Evolutionary conservation across 2,329 filamentous ascomycete species (phyloP).

Genomic region (Chrysoporthe austroafricana): DNA sequence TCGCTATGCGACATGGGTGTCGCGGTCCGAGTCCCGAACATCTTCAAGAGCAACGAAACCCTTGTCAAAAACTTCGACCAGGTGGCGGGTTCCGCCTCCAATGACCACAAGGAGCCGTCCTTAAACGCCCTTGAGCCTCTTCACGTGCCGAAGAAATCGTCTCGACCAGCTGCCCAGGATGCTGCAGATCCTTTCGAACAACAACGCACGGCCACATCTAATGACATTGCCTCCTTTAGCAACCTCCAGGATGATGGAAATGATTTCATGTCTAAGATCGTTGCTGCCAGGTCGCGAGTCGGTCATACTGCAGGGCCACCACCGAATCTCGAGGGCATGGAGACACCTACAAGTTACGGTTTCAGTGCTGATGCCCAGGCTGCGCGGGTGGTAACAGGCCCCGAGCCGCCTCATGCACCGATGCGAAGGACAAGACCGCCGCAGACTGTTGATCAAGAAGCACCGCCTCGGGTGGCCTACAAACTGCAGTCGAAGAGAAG

Average conservation of each 20-base stretch:
- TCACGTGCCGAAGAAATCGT: conserved; percentile 26
- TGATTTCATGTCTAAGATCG: conserved; percentile 61
- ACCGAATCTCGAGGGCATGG: conserved; percentile 58
- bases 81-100: conserved; percentile 38
- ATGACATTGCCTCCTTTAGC: conserved; percentile 44
- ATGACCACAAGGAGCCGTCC: conserved; percentile 44
- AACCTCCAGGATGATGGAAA: conserved; percentile 51
- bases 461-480: conserved; percentile 68
- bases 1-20: conserved; percentile 87
- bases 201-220: conserved; percentile 44
- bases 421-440: conserved; percentile 57
- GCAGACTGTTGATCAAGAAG: conserved; percentile 59
- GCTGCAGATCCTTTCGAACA: conserved; percentile 57
- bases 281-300: conserved; percentile 53
- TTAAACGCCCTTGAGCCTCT: conserved; percentile 45
- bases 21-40: conserved; percentile 78
- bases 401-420: conserved; percentile 57
- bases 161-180: conserved; percentile 41
- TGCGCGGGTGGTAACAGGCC: conserved; percentile 37
- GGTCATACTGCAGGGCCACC: conserved; percentile 43
- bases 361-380: conserved; percentile 43
- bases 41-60: conserved; percentile 74
- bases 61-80: conserved; percentile 53
- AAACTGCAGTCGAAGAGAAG: conserved; percentile 51
- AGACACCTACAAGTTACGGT: conserved; percentile 63